Base-by-base conservation (phyloP, 441 rosid genomes). In the Erodium texanum region DNA sequence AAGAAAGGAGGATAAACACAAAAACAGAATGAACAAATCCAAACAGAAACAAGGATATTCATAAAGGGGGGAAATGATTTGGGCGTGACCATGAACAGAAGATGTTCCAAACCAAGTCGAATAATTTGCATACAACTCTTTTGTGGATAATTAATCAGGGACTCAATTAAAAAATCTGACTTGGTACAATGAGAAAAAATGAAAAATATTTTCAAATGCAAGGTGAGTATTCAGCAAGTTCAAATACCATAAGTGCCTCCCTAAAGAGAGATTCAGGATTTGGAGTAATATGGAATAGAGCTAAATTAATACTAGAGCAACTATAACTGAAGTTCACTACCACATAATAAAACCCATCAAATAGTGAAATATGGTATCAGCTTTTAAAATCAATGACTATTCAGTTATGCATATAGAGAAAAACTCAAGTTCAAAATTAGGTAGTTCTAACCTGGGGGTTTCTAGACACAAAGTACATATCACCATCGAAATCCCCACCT, bases 401-500 rank as follows among this genome's bases (percentile, higher is more conserved):
- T 7, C 24, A 58, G 20, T 3, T 58, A 58, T 20, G 0, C 32
- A 23, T 18, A 41, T 54, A 4, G 34, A 24, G 7, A 32, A 34
- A 11, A 43, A 18, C 34, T 20, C 66, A 68, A 54, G 45, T 24
- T 63, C 11, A 36, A 41, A 64, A 22, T 41, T 24, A 7, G n/a
- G 15, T 58, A 74, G 66, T 54, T 41, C 71, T 20, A 73, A 89
- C 96, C 94, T 85, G 76, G 0, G 83, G 87, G 73, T 87, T 86
- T 83, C 78, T 71, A 20, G 98, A 89, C 19, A 90, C 77, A 63
- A 87, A 84, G 67, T 82, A 93, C 86, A 74, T 56, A 70, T 93
- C 96, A 6, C 97, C 96, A 73, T 93, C 97, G 62, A 73, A 89
- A 66, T 87, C 97, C 24, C 93, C 90, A n/a, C 86, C 81, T 1